phyloP scores from a whole-genome alignment of 2,329 filamentous ascomycete genomes.

The Dactylella cylindrospora region DNA sequence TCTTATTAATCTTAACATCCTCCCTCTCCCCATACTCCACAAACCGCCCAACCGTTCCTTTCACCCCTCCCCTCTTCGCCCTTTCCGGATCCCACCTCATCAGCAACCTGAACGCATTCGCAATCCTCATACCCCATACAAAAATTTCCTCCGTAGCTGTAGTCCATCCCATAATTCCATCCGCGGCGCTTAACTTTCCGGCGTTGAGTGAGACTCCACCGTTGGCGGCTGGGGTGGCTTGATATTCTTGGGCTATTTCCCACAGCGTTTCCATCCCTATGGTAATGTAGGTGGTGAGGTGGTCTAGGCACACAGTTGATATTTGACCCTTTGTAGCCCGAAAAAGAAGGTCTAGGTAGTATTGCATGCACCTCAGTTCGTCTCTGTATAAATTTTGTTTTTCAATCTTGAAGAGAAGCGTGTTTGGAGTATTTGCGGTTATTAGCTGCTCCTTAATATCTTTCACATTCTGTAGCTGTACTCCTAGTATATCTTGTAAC shows the following conservation, averaged over 20 bases:
- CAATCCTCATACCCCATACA: conserved; percentile 27
- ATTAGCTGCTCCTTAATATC: conserved; percentile 56
- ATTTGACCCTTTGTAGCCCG: background rate
- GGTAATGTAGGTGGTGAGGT: conserved; percentile 6
- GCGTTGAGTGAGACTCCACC: conserved; percentile 33
- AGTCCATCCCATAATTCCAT: conserved; percentile 42
- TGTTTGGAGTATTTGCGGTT: conserved; percentile 60
- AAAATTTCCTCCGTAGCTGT: conserved; percentile 39
- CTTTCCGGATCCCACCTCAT: conserved; percentile 1
- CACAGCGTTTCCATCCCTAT: conserved; percentile 23
- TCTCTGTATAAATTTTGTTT: conserved; percentile 95
- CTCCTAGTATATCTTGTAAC: conserved; percentile 45
- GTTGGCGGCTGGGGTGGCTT: conserved; percentile 1
- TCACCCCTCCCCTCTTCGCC: background rate
- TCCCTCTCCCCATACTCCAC: conserved; percentile 30
- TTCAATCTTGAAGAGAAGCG: conserved; percentile 74
- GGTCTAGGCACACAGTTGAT: background rate
- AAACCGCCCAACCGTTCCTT: conserved; percentile 4
- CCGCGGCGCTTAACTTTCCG: conserved; percentile 23
- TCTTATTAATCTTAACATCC: conserved; percentile 29
- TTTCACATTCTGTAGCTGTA: conserved; percentile 49
- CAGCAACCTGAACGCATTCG: conserved; percentile 20
- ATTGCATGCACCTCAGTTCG: conserved; percentile 68
- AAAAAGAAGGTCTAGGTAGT: conserved; percentile 12
- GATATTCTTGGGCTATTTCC: conserved; percentile 35